Evolutionary conservation across 352 stramenopile genomes (phyloP).

Genomic region (Phytophthora uliginosa): DNA sequence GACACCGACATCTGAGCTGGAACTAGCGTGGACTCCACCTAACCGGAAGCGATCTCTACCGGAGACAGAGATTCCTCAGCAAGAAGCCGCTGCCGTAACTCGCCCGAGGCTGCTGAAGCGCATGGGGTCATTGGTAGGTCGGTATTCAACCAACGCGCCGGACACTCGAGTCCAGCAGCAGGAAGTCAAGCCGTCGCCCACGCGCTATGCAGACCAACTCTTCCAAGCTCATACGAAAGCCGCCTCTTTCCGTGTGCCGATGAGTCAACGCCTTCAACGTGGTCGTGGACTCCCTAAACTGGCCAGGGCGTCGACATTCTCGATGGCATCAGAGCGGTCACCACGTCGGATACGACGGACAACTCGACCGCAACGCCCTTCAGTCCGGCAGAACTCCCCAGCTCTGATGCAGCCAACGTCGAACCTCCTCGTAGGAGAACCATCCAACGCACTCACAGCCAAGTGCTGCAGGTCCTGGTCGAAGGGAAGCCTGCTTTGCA

Average conservation of each 20-base stretch:
- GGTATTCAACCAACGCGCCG: not conserved
- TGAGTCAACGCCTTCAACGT: not conserved
- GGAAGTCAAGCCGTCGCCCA: constrained; percentile 22
- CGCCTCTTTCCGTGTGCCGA: not conserved
- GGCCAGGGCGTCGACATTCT: not conserved
- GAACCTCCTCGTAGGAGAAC: not conserved
- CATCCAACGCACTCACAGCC: constrained; percentile 1
- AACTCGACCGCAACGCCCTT: not conserved
- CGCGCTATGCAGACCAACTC: constrained; percentile 36
- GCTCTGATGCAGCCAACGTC: not conserved
- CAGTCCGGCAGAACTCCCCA: not conserved
- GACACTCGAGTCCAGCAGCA: constrained; percentile 7
- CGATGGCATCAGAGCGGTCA: not conserved
- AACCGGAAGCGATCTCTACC: not conserved
- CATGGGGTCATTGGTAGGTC: constrained; percentile 29
- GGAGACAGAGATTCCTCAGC: not conserved
- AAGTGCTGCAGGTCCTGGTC: not conserved
- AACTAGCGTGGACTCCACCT: not conserved
- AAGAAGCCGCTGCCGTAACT: not conserved
- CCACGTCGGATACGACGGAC: not conserved
- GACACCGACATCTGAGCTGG: not conserved
- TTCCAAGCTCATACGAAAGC: constrained; percentile 10
- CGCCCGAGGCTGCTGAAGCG: constrained; percentile 22
- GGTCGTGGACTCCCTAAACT: not conserved
- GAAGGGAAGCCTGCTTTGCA: not conserved